Evolutionary conservation across 345 rosid genomes (phyloP), one percentile per base, ranked within the genome.

Genomic region (Gossypium arboreum): DNA sequence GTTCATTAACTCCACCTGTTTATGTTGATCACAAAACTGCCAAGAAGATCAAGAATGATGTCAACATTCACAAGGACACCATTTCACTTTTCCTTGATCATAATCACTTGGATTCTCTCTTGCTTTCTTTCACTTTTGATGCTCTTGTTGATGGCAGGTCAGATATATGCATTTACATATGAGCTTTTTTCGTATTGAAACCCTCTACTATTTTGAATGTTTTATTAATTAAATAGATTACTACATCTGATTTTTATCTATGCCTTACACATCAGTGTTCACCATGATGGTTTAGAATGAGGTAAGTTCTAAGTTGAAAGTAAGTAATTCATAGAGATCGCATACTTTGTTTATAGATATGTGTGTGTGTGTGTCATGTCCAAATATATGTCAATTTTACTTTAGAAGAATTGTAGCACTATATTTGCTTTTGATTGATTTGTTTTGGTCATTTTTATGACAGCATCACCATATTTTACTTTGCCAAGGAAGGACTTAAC

Each of bases 61-160:
- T 83, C 43, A 84, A 84, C 71, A 82, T 86, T 77, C 83, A 74
- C 24, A 83, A 84, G 80, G 79, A 83, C 45, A 81, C 79, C 27
- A 70, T 86, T 10, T 77, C 56, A 72, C 66, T 87, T 58, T 68
- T 47, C 25, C n/a, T 77, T 22, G 88, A 87, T 59, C 84, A 81
- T 66, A 73, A 65, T 50, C 79, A 79, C 60, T 54, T 68, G 73
- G 86, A 75, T 41, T 74, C 71, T 39, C 59, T 75, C 73, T 66
- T 87, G 82, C 81, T 84, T 43, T 80, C 85, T 67, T 86, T 86
- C 85, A 79, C 84, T 63, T 87, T 84, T 52, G 86, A 87, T 83
- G 88, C 90, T 62, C 69, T 76, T 72, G 84, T 84, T 41, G 86
- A 81, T 70, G 88, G 90, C 64, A 80, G 86, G 90, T 61, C 17